Conservation (phyloP, 345 rosid species). For the Citrus sp. region DNA sequence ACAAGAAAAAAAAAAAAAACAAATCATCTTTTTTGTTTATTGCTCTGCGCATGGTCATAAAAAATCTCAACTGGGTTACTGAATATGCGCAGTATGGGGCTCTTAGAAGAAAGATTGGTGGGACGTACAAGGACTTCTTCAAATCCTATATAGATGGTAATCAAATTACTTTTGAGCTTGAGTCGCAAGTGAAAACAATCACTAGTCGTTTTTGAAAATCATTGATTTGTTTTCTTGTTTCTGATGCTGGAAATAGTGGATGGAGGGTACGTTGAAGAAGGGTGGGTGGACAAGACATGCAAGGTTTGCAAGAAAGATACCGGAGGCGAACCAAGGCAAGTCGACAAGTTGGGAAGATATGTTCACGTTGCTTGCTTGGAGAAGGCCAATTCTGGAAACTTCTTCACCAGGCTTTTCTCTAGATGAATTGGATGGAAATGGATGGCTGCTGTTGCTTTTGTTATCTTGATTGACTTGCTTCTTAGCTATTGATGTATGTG, state of each 20-base stretch:
- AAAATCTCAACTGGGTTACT: constrained; percentile 3
- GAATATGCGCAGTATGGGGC: constrained; percentile 72
- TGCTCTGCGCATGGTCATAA: background rate
- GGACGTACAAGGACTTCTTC: constrained; percentile 90
- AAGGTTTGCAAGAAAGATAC: constrained; percentile 88
- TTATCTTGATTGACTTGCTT: background rate
- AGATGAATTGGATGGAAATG: constrained; percentile 15
- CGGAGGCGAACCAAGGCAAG: constrained; percentile 68
- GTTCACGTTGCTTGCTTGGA: constrained; percentile 67
- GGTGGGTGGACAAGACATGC: constrained; percentile 97
- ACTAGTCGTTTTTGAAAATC: background rate
- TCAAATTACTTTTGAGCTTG: background rate
- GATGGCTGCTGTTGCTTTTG: background rate
- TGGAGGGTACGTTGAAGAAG: constrained; percentile 60
- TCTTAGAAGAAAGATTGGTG: constrained; percentile 88
- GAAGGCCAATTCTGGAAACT: constrained; percentile 63
- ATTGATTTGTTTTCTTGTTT: background rate
- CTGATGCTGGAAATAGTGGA: constrained; percentile 46
- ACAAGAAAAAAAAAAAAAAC: too few relatives aligned
- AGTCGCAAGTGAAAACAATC: background rate
- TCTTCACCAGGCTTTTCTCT: constrained; percentile 69
- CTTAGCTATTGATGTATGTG: too few relatives aligned
- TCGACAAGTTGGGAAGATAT: constrained; percentile 75
- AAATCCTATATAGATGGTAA: constrained; percentile 84
- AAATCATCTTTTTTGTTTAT: background rate